Conservation (phyloP, 768 basidiomycete genomes). For the Fomitopsis serialis region DNA sequence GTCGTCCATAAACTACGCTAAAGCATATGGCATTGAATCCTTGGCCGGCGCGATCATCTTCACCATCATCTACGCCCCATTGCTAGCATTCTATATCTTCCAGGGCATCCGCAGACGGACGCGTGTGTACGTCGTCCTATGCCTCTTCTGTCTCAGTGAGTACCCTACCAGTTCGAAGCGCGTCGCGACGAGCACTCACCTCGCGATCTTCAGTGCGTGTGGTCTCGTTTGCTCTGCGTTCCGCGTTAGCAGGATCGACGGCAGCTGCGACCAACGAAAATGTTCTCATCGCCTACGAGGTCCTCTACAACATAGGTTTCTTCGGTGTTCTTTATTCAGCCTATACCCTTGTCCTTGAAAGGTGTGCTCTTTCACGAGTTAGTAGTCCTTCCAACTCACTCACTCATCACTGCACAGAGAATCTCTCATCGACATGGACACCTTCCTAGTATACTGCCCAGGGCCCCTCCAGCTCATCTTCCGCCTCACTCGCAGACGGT, state of each 20-base stretch:
- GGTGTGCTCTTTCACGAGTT: slow-evolving; percentile 13
- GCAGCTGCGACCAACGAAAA: slow-evolving; percentile 18
- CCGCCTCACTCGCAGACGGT: slow-evolving; percentile 11
- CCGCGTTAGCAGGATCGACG: slow-evolving; percentile 21
- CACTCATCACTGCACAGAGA: slow-evolving; percentile 1
- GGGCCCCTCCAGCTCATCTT: slow-evolving; percentile 3
- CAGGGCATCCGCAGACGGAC: slow-evolving; percentile 19
- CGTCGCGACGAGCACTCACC: not conserved
- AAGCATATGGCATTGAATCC: slow-evolving; percentile 23
- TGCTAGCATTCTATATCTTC: slow-evolving; percentile 19
- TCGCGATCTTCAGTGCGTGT: slow-evolving; percentile 23
- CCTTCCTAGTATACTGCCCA: not conserved
- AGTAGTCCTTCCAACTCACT: not conserved
- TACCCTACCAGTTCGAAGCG: not conserved
- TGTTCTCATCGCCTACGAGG: slow-evolving; percentile 22
- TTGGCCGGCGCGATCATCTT: slow-evolving; percentile 28
- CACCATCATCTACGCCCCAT: slow-evolving; percentile 24
- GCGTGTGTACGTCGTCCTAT: slow-evolving; percentile 23
- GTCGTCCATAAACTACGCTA: slow-evolving; percentile 17
- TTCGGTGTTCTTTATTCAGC: slow-evolving; percentile 30
- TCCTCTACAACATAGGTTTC: slow-evolving; percentile 32
- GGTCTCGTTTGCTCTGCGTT: slow-evolving; percentile 25
- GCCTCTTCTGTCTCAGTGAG: slow-evolving; percentile 26
- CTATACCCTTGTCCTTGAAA: slow-evolving; percentile 28
- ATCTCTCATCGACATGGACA: not conserved